A percentile compares a stretch with the other conserved stretches of the same genome.
These are phyloP conservation scores for Cenchrus fungigraminus DNA, from an alignment of 176 grass and related monocot species.

Conservation along the genomic window DNA sequence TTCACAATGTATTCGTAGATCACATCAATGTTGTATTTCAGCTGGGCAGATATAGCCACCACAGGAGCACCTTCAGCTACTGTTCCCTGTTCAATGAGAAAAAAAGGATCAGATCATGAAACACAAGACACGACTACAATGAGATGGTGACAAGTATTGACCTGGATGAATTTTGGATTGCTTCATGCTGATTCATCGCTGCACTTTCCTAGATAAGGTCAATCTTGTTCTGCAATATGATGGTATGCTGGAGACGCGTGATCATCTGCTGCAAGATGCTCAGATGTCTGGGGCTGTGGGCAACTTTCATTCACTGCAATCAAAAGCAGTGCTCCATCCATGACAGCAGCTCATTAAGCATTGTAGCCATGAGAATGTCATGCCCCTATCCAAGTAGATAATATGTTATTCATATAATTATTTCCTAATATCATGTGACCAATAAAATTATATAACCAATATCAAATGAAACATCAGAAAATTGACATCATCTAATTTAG, in stretches of 20 bases:
- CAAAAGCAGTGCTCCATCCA: constrained; percentile 94
- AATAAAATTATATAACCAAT: no score
- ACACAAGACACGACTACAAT: not conserved
- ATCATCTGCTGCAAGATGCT: constrained; percentile 96
- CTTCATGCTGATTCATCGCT: constrained; percentile 74
- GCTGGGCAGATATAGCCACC: constrained; percentile 88
- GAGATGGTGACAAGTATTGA: constrained; percentile 4
- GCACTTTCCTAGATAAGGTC: constrained; percentile 68
- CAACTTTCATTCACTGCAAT: constrained; percentile 97
- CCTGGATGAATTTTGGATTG: constrained; percentile 97
- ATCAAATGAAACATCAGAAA: no score
- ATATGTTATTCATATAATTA: constrained; percentile 2
- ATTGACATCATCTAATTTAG: not conserved
- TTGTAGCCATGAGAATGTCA: constrained; percentile 96
- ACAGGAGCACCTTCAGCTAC: constrained; percentile 91
- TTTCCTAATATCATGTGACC: no score
- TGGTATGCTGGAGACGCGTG: constrained; percentile 93
- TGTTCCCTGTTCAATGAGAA: constrained; percentile 60
- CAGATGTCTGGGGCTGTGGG: constrained; percentile 93
- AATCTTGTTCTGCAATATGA: constrained; percentile 98
- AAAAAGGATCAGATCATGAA: constrained; percentile 23
- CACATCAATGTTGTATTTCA: constrained; percentile 97
- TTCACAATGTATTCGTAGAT: constrained; percentile 92
- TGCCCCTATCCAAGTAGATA: constrained; percentile 72
- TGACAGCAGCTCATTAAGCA: constrained; percentile 99